Evolutionary conservation across 2,329 filamentous ascomycete genomes (phyloP).

Genomic region (Sclerotinia subarctica): DNA sequence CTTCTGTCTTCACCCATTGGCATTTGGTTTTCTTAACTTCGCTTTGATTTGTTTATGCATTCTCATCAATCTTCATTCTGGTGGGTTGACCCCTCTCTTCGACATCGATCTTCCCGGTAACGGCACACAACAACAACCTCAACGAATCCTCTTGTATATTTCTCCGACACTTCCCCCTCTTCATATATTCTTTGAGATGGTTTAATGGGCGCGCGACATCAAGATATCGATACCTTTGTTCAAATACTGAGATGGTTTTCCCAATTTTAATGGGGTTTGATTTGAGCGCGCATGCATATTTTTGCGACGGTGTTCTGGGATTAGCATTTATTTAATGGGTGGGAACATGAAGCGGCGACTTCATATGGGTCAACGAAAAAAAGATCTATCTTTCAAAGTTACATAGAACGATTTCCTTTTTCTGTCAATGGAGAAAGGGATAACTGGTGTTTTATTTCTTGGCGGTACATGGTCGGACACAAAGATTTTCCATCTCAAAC

Average conservation of each 20-base stretch:
- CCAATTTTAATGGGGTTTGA: constrained; percentile 32
- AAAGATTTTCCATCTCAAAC: constrained; percentile 36
- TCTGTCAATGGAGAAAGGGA: constrained; percentile 28
- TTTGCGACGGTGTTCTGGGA: constrained; percentile 38
- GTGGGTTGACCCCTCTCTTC: constrained; percentile 34
- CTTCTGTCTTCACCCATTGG: constrained; percentile 29
- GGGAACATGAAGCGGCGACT: constrained; percentile 39
- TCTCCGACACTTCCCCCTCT: constrained; percentile 26
- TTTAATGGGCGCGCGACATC: constrained; percentile 33
- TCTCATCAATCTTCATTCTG: constrained; percentile 33
- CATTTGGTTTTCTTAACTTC: constrained; percentile 30
- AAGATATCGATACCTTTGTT: constrained; percentile 40
- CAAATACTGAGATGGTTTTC: constrained; percentile 35
- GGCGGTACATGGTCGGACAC: constrained; percentile 33
- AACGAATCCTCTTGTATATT: constrained; percentile 40
- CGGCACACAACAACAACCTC: constrained; percentile 32
- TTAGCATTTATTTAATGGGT: constrained; percentile 36
- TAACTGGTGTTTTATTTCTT: constrained; percentile 33
- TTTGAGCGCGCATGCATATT: constrained; percentile 39
- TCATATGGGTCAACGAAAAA: constrained; percentile 37
- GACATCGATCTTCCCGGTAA: constrained; percentile 36
- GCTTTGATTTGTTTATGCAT: constrained; percentile 37
- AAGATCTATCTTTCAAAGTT: constrained; percentile 35
- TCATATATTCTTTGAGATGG: constrained; percentile 37
- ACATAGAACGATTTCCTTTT: constrained; percentile 40